Percentiles rank a stretch among this genome's conserved stretches.
phyloP scores from a whole-genome alignment of 148 eudicot species.

The Rhododendron ferrugineum region DNA sequence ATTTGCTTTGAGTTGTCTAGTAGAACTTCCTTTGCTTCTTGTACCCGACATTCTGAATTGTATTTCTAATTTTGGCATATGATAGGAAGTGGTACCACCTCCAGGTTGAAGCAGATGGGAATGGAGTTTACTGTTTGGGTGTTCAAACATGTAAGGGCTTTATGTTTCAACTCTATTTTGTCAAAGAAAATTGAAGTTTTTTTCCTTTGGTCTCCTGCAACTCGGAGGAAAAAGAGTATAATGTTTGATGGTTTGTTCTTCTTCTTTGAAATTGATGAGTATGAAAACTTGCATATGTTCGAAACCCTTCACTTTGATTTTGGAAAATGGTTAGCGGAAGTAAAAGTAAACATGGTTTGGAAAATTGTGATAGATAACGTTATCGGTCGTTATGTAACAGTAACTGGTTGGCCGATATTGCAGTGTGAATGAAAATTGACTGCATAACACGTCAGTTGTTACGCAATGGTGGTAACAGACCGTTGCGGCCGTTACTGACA shows the following conservation, averaged over 20 bases:
- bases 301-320: neutral
- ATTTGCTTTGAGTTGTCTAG: neutral
- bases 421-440: neutral
- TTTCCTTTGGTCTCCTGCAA: neutral
- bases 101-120: slow-evolving; percentile 89
- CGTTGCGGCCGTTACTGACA: neutral
- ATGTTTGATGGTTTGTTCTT: neutral
- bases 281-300: neutral
- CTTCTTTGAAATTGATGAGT: neutral
- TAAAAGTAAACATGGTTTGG: neutral
- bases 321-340: neutral
- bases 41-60: neutral
- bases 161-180: neutral
- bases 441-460: neutral
- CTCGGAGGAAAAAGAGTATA: neutral
- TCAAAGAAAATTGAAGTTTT: neutral
- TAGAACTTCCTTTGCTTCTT: too few species aligned
- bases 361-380: neutral
- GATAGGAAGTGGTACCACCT: slow-evolving; percentile 74
- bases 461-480: neutral
- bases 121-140: slow-evolving; percentile 99
- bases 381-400: neutral
- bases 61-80: slow-evolving; percentile 18
- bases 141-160: slow-evolving; percentile 81
- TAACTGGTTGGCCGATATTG: neutral